Conservation (phyloP, 1,139 yeast species). For the Pichia sp. region DNA sequence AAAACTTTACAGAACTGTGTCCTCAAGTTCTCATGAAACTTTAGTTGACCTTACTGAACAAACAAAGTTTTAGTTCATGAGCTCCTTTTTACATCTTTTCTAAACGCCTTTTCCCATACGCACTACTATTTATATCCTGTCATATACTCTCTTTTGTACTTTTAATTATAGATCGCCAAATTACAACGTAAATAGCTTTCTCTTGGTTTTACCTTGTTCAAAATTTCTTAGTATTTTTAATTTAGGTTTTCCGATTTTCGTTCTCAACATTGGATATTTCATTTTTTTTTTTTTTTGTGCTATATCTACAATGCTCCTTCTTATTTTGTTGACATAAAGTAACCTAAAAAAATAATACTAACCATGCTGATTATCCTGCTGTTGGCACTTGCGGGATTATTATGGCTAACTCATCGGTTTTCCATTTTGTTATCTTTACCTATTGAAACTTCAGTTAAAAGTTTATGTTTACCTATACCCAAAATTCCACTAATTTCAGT, state of each 20-base stretch:
- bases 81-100: constrained; percentile 17
- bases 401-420: constrained; percentile 45
- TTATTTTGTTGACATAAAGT: neutral
- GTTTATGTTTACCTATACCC: constrained; percentile 50
- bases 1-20: constrained; percentile 24
- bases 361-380: constrained; percentile 21
- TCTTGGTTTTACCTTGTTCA: no score
- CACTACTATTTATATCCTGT: neutral
- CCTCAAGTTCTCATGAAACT: constrained; percentile 9
- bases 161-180: neutral
- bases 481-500: constrained; percentile 50
- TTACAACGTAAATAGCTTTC: no score
- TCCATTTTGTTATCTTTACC: constrained; percentile 41
- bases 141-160: no score
- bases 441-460: constrained; percentile 41
- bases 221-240: no score
- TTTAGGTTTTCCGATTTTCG: neutral
- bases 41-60: constrained; percentile 5
- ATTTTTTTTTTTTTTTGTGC: neutral
- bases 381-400: constrained; percentile 20
- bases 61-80: neutral
- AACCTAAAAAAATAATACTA: constrained; percentile 1
- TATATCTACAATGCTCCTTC: neutral
- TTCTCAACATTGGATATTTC: neutral
- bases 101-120: neutral